phyloP scores from a whole-genome alignment of 1,139 yeast genomes.

The Meyerozyma elateridarum region DNA sequence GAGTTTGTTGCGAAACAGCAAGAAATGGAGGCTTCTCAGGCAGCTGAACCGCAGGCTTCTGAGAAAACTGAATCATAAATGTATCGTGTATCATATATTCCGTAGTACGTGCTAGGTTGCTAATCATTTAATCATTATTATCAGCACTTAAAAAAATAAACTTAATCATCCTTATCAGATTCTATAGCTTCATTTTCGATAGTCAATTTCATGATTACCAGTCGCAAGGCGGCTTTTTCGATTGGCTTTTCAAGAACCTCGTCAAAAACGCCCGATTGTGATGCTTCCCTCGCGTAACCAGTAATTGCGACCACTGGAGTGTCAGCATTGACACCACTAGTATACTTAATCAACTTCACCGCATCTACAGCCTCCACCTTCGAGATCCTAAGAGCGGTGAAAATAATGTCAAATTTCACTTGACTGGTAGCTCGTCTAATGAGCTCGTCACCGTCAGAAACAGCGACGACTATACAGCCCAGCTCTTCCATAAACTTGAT shows the following conservation, averaged over 20 bases:
- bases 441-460: slow-evolving; percentile 77
- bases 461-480: slow-evolving; percentile 80
- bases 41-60: background rate
- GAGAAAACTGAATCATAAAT: background rate
- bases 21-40: background rate
- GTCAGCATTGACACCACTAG: slow-evolving; percentile 66
- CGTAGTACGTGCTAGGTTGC: too few relatives aligned
- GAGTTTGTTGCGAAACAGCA: slow-evolving; percentile 10
- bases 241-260: slow-evolving; percentile 77
- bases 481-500: slow-evolving; percentile 60
- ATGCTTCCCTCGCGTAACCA: slow-evolving; percentile 66
- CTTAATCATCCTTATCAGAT: slow-evolving; percentile 1
- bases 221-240: slow-evolving; percentile 17
- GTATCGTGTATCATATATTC: too few relatives aligned
- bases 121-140: background rate
- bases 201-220: background rate
- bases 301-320: slow-evolving; percentile 82
- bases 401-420: slow-evolving; percentile 77
- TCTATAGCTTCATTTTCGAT: slow-evolving; percentile 1
- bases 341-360: slow-evolving; percentile 69
- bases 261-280: slow-evolving; percentile 54
- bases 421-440: slow-evolving; percentile 79
- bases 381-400: slow-evolving; percentile 68
- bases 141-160: background rate
- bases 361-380: slow-evolving; percentile 72